Evolutionary conservation across 1,139 yeast genomes (phyloP), one percentile per base, ranked within the genome.

Genomic region (Magnusiomyces fungicola): DNA sequence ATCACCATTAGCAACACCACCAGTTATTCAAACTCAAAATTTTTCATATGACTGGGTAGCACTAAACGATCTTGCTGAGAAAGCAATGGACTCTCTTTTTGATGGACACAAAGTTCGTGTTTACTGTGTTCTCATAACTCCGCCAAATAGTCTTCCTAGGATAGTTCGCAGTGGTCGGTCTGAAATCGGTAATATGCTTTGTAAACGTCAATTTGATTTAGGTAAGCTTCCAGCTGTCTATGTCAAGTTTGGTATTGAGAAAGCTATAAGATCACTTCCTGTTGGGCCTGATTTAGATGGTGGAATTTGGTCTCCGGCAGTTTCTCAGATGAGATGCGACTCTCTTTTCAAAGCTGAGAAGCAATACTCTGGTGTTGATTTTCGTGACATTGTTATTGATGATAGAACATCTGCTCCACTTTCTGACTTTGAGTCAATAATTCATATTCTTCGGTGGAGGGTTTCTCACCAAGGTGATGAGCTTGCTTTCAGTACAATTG

Each of bases 171-270:
- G 88, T 66, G 96, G 96, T 6, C 81, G 95, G 12, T 73, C 83
- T 30, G 98, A 94, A 60, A 85, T 92, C 57, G 97, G 98, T 1
- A 92, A 90, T 58, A 87, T 90, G 81, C 74, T 94, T 46, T 90
- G 96, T 58, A 88, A 90, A 55, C 80, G 86, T 58, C 76, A 79
- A 56, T 89, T 89, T 61, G 73, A 83, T 45, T 84, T 81, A 56
- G 97, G 97, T 1, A 72, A 78, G 10, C 69, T 92, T 33, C 76
- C 79, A 29, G 84, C 95, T 0, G 83, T 80, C 38, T 90, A 79
- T 66, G 90, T 89, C 48, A 88, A 87, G 61, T 92, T 90, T 62
- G 83, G 83, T 51, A 77, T 84, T 25, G 73, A 78, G 39, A 76
- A 78, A 50, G 81, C 94, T 0, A 72, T 87, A 19, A 74, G 83